Percentiles rank a stretch among this genome's conserved stretches.
phyloP scores from a whole-genome alignment of 2,329 filamentous ascomycete species.

The Thielaviopsis euricoi region DNA sequence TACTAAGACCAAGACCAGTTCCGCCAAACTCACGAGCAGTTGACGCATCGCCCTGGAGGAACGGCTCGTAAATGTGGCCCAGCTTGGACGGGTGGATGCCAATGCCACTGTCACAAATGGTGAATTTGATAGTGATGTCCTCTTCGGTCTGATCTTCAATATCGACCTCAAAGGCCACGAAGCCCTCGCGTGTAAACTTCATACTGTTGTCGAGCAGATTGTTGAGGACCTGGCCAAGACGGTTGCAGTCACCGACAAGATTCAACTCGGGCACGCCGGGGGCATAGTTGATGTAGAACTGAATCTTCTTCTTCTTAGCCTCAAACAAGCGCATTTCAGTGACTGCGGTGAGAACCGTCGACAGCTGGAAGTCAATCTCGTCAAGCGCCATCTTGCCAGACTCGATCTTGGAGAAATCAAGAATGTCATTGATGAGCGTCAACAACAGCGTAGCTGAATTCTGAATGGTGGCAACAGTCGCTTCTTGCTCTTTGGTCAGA shows the following conservation, averaged over 20 bases:
- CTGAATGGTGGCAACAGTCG: constrained; percentile 64
- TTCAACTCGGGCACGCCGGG: constrained; percentile 41
- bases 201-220: constrained; percentile 65
- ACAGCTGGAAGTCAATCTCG: constrained; percentile 63
- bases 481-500: constrained; percentile 52
- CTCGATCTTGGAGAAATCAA: constrained; percentile 80
- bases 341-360: constrained; percentile 59
- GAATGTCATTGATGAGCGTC: constrained; percentile 79
- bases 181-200: constrained; percentile 56
- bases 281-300: constrained; percentile 50
- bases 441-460: constrained; percentile 65
- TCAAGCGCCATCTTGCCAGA: constrained; percentile 63
- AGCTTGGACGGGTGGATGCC: constrained; percentile 66
- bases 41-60: constrained; percentile 67
- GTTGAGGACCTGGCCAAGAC: constrained; percentile 68
- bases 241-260: constrained; percentile 73
- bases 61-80: constrained; percentile 59
- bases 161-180: constrained; percentile 47
- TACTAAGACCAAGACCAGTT: constrained; percentile 62
- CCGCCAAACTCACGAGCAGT: constrained; percentile 66
- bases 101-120: constrained; percentile 63
- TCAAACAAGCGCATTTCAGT: constrained; percentile 79
- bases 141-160: constrained; percentile 49
- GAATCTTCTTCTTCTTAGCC: constrained; percentile 62
- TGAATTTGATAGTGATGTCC: constrained; percentile 51